These are phyloP conservation scores for Moniliophthora roreri DNA, from an alignment of 1,284 basidiomycete genomes.

Conservation along the genomic window DNA sequence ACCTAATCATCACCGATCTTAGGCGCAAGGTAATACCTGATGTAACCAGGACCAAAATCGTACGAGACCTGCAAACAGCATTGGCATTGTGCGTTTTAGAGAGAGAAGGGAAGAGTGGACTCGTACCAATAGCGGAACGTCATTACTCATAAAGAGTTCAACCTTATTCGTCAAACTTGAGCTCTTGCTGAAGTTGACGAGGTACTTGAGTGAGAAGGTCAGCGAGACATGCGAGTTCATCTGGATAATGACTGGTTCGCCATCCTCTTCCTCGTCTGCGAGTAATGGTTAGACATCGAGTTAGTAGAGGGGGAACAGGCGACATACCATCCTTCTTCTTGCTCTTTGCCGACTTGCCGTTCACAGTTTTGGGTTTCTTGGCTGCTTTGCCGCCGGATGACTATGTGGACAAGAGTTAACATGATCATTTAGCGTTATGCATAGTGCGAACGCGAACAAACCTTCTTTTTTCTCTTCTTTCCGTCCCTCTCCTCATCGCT, in stretches of 20 bases:
- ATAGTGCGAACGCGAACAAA: slow-evolving; percentile 27
- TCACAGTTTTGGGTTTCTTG: slow-evolving; percentile 13
- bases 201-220: slow-evolving; percentile 97
- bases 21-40: slow-evolving; percentile 86
- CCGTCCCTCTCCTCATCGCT: slow-evolving; percentile 49
- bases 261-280: slow-evolving; percentile 50
- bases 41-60: slow-evolving; percentile 80
- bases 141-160: slow-evolving; percentile 86
- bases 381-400: slow-evolving; percentile 10
- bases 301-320: too few species aligned
- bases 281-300: slow-evolving; percentile 18
- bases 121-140: slow-evolving; percentile 83
- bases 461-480: slow-evolving; percentile 72
- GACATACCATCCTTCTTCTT: slow-evolving; percentile 30
- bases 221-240: slow-evolving; percentile 91
- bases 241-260: slow-evolving; percentile 65
- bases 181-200: slow-evolving; percentile 96
- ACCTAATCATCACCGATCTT: slow-evolving; percentile 82
- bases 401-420: neutral
- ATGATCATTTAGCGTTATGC: neutral
- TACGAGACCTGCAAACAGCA: slow-evolving; percentile 67
- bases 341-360: slow-evolving; percentile 37
- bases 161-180: slow-evolving; percentile 75
- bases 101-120: slow-evolving; percentile 4
- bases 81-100: slow-evolving; percentile 1